Conservation (phyloP, 176 grass and related monocot species). For the Triticum turgidum region DNA sequence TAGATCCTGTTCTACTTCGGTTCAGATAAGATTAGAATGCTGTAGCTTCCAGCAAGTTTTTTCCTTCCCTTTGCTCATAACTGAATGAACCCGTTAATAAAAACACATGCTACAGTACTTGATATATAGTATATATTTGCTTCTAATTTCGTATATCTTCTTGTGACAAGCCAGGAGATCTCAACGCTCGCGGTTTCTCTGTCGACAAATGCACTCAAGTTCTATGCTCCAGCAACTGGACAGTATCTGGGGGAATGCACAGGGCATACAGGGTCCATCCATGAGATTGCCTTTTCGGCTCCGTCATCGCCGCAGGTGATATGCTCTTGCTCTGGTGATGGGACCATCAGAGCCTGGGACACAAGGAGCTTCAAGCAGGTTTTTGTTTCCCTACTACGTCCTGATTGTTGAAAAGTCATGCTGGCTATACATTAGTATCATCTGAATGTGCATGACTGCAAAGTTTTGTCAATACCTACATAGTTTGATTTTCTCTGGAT, state of each 20-base stretch:
- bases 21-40: not conserved
- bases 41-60: not conserved
- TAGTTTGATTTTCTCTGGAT: not conserved
- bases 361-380: slow-evolving; percentile 88
- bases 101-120: not conserved
- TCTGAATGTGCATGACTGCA: not conserved
- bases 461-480: not conserved
- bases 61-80: not conserved
- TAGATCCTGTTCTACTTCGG: not conserved
- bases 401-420: not conserved
- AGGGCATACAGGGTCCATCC: slow-evolving; percentile 64
- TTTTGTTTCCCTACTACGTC: not conserved
- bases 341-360: slow-evolving; percentile 95
- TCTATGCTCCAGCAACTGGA: slow-evolving; percentile 80
- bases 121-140: not conserved
- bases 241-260: slow-evolving; percentile 79
- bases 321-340: slow-evolving; percentile 84
- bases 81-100: not conserved
- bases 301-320: slow-evolving; percentile 67
- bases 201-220: slow-evolving; percentile 74
- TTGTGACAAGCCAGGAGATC: slow-evolving; percentile 75
- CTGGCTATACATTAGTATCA: too few species aligned
- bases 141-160: slow-evolving; percentile 23
- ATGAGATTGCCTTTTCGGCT: slow-evolving; percentile 82
- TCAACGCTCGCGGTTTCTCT: slow-evolving; percentile 76